phyloP scores from a whole-genome alignment of 441 rosid genomes.

The Cnidoscolus chayamansa region DNA sequence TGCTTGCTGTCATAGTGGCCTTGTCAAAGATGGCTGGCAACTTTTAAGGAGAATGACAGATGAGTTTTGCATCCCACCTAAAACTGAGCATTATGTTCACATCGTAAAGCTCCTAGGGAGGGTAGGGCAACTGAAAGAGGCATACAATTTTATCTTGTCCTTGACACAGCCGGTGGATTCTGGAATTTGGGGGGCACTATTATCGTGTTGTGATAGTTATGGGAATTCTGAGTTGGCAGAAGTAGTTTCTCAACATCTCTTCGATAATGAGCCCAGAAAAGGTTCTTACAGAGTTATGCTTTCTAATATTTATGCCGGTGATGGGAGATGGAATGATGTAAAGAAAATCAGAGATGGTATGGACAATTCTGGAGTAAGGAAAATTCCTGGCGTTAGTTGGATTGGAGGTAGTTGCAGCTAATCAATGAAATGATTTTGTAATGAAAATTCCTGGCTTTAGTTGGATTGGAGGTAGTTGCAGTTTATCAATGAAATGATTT shows the following conservation, averaged over 20 bases:
- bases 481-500: constrained; percentile 7
- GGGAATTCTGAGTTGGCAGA: constrained; percentile 60
- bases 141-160: constrained; percentile 52
- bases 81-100: constrained; percentile 65
- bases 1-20: constrained; percentile 81
- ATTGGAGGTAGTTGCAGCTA: constrained; percentile 22
- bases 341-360: constrained; percentile 50
- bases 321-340: constrained; percentile 73
- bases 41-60: constrained; percentile 57
- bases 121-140: constrained; percentile 66
- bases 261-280: constrained; percentile 46
- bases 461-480: constrained; percentile 35
- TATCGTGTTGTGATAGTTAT: constrained; percentile 65
- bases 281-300: constrained; percentile 73
- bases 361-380: constrained; percentile 31
- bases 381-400: constrained; percentile 66
- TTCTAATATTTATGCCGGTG: constrained; percentile 68
- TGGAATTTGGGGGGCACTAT: constrained; percentile 74
- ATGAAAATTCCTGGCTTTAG: constrained; percentile 62
- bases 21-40: constrained; percentile 51
- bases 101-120: constrained; percentile 73
- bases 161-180: constrained; percentile 63
- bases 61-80: constrained; percentile 57
- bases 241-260: constrained; percentile 52
- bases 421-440: constrained; percentile 3